These are phyloP conservation scores for Colletotrichum plurivorum DNA, from an alignment of 2,329 filamentous ascomycete genomes.

Conservation along the genomic window DNA sequence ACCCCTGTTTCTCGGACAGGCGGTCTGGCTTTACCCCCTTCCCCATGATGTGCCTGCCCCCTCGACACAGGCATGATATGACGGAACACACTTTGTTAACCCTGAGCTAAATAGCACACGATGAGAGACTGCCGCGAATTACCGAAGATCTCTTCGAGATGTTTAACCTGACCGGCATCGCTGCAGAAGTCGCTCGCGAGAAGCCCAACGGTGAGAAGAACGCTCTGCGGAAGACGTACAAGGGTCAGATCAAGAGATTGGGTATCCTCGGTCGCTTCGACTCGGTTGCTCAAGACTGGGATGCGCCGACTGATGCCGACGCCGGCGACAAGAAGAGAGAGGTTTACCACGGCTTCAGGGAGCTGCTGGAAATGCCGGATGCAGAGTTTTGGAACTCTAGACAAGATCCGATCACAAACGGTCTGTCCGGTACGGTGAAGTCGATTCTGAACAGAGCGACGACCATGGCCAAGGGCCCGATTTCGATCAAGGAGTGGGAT, in stretches of 20 bases:
- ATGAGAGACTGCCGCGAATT: slow-evolving; percentile 61
- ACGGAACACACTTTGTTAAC: slow-evolving; percentile 59
- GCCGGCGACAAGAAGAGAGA: slow-evolving; percentile 63
- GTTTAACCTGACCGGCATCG: slow-evolving; percentile 70
- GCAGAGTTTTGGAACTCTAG: slow-evolving; percentile 40
- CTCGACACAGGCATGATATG: slow-evolving; percentile 44
- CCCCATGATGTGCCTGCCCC: slow-evolving; percentile 17
- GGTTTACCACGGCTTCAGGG: slow-evolving; percentile 66
- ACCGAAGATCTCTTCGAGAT: slow-evolving; percentile 72
- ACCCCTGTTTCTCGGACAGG: slow-evolving; percentile 40
- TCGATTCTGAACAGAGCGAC: slow-evolving; percentile 64
- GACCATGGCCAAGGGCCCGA: slow-evolving; percentile 70
- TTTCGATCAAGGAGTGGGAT: slow-evolving; percentile 71
- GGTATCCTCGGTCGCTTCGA: slow-evolving; percentile 75
- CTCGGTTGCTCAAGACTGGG: slow-evolving; percentile 62
- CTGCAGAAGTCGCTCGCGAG: slow-evolving; percentile 73
- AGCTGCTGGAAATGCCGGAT: slow-evolving; percentile 65
- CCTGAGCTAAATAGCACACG: slow-evolving; percentile 61
- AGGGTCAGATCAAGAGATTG: slow-evolving; percentile 76
- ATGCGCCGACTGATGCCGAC: slow-evolving; percentile 57
- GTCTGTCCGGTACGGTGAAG: slow-evolving; percentile 62
- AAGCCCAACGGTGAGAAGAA: slow-evolving; percentile 78
- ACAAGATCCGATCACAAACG: slow-evolving; percentile 68
- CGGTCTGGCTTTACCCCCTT: slow-evolving; percentile 19
- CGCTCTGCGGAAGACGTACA: slow-evolving; percentile 76